Evolutionary conservation across 306 rosid genomes (phyloP).

Genomic region (Prunus persica): Prunus_persica_NCBIv2 NC_034009.1:33078001-33078500

Average conservation of each 20-base stretch:
- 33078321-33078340: not conserved
- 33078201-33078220: constrained; percentile 1
- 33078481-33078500: constrained; percentile 4
- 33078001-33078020: too few species aligned
- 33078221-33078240: not conserved
- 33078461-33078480: constrained; percentile 3
- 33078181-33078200: constrained; percentile 52
- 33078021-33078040: too few species aligned
- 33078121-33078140: constrained; percentile 62
- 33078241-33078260: not conserved
- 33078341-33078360: constrained; percentile 51
- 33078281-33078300: not conserved
- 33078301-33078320: constrained; percentile 1
- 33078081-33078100: constrained; percentile 91
- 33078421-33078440: constrained; percentile 62
- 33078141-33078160: constrained; percentile 88
- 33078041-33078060: not conserved
- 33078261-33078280: not conserved
- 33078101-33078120: constrained; percentile 81
- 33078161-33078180: constrained; percentile 66
- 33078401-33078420: constrained; percentile 52
- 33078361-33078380: constrained; percentile 83
- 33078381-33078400: constrained; percentile 26
- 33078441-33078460: constrained; percentile 9
- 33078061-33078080: not conserved